Evolutionary conservation across 345 rosid species (phyloP), one percentile per base, ranked within the genome.

Genomic region (Brassica nigra): DNA sequence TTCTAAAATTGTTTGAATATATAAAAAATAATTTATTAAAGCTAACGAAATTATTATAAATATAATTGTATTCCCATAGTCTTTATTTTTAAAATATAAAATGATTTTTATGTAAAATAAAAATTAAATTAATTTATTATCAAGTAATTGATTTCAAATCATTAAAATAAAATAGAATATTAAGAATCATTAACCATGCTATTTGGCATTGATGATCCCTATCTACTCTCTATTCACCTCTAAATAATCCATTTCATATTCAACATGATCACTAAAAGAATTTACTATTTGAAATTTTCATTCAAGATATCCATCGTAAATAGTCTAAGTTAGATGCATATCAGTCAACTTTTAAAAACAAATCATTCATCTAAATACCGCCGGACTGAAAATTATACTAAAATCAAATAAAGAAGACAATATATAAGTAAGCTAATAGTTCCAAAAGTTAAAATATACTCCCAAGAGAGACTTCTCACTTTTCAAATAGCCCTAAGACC

Each of bases 401-500:
- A 44, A 44, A 4, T 44, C 1, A 42, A 2, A 61, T 42, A 2
- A 30, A 58, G 14, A 76, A 29, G 23, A 9, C 1, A 30, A 59
- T 11, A 23, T 16, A 62, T 49, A 34, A 75, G 16, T 66, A 27
- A 66, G 54, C 54, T 16, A 37, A 66, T 54, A 36, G 28, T 14
- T 52, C 29, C 71, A 75, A 23, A 54, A 6, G 33, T 20, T 58
- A 20, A 20, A 18, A 20, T 58, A 20, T 58, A 58, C 14, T 20
- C 62, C 6, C 62, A 58, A 76, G 27, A 18, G 74, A 12, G 69
- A 44, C 49, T 77, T 70, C 3, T 77, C 66, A 78, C 27, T 37
- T 55, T 71, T 57, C 29, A 73, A 8, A 34, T 79, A 79, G 64
- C 78, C 47, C 78, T 20, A 78, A 70, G 14, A 61, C 18, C 36